Conservation (phyloP, 192 early-diverging fungal species). For the Coemansia umbellata region DNA sequence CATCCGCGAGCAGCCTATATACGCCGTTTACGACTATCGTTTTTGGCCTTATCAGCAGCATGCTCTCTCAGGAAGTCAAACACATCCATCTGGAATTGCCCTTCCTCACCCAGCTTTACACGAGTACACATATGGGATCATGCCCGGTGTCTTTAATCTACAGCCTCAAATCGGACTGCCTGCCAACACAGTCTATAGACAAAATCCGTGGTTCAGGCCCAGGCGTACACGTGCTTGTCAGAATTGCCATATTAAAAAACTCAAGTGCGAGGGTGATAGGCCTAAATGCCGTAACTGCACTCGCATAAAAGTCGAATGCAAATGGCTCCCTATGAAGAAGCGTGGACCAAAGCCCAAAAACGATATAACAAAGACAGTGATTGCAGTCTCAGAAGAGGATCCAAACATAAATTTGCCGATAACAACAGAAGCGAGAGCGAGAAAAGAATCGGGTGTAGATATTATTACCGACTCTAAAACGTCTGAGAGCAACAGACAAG, state of each 20-base stretch:
- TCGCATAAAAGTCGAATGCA: conserved; percentile 30
- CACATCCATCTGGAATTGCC: no score
- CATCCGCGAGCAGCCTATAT: conserved; percentile 13
- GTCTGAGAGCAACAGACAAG: no score
- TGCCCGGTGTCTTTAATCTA: no score
- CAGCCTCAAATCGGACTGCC: no score
- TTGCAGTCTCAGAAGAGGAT: background rate
- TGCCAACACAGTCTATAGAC: no score
- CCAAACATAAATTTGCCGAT: background rate
- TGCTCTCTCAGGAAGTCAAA: no score
- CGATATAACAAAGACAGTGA: background rate
- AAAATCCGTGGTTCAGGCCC: conserved; percentile 16
- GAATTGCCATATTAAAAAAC: conserved; percentile 42
- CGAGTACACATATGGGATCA: no score
- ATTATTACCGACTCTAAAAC: no score
- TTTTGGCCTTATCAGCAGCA: conserved; percentile 29
- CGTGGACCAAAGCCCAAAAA: conserved; percentile 41
- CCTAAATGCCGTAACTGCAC: conserved; percentile 25
- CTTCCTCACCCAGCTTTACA: no score
- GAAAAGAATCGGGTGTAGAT: no score
- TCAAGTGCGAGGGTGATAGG: conserved; percentile 36
- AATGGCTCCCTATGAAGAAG: conserved; percentile 45
- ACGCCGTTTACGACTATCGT: conserved; percentile 19
- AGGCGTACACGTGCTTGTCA: conserved; percentile 39
- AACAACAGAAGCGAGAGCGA: no score